Percentiles rank a stretch among this genome's conserved stretches.
Evolutionary conservation across 495 filamentous ascomycete species (phyloP).

Genomic region (Penicillium diatomitis): DNA sequence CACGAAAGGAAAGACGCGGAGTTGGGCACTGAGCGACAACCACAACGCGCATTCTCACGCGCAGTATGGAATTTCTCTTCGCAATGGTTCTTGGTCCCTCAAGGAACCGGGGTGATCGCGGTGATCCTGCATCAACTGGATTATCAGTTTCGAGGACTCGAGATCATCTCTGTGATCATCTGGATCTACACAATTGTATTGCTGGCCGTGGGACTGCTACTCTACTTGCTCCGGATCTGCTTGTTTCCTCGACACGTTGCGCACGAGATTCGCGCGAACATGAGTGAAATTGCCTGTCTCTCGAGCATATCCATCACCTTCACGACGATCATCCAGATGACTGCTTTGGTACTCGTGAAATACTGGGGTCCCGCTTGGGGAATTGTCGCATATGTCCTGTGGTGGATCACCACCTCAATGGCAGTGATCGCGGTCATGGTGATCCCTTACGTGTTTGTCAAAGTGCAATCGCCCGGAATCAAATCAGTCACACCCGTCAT

Average conservation of each 20-base stretch:
- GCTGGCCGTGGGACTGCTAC: slow-evolving; percentile 2
- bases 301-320: slow-evolving; percentile 22
- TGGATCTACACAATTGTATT: slow-evolving; percentile 20
- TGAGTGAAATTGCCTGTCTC: slow-evolving; percentile 25
- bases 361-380: slow-evolving; percentile 12
- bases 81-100: slow-evolving; percentile 25
- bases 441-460: slow-evolving; percentile 21
- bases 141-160: slow-evolving; percentile 24
- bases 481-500: slow-evolving; percentile 10
- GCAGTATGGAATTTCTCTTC: slow-evolving; percentile 23
- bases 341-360: slow-evolving; percentile 2
- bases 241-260: slow-evolving; percentile 19
- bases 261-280: slow-evolving; percentile 10
- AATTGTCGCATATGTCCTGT: slow-evolving; percentile 20
- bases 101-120: slow-evolving; percentile 22
- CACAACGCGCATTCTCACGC: not conserved
- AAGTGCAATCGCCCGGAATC: slow-evolving; percentile 19
- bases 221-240: slow-evolving; percentile 20
- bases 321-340: slow-evolving; percentile 21
- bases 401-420: slow-evolving; percentile 21
- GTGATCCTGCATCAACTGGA: slow-evolving; percentile 21
- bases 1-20: not conserved
- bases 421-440: slow-evolving; percentile 12
- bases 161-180: slow-evolving; percentile 4
- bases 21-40: not conserved